Evolutionary conservation across 768 basidiomycete genomes (phyloP), one percentile per base, ranked within the genome.

Genomic region (Podaxis pistillaris): DNA sequence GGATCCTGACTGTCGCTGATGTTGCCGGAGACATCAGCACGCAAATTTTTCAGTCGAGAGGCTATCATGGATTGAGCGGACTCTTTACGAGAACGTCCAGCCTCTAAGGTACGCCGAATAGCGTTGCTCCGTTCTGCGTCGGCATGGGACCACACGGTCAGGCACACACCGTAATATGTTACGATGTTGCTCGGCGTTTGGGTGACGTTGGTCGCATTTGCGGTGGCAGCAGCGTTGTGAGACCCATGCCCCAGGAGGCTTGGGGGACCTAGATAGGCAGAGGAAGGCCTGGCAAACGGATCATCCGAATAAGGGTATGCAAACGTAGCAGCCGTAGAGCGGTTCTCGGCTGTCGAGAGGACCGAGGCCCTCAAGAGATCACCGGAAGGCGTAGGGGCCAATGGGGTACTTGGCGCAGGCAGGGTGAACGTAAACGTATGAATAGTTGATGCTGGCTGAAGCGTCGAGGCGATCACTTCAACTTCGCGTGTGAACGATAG

Each of bases 141-240:
- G 19, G 94, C 94, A 69, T 96, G 94, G 3, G 92, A 94, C 94
- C 94, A 98, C 1, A 97, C 93, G 1, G 94, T 94, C 63, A 98
- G 81, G 67, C 93, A 94, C 40, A 96, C 94, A 52, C 94, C 94
- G 70, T 97, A 86, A 72, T 93, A 96, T 8, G 90, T 87, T 64
- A 93, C 73, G 26, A 80, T 86, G 68, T 76, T 82, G 64, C 76
- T 70, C 51, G 71, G 65, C 11, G 76, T 66, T 60, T 72, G 67
- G 58, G 66, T 73, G 30, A 77, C 68, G 44, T 77, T 74, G 58
- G 66, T 71, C 38, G 76, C 60, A 44, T 74, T 75, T 9, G 71
- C 68, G 9, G 72, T 70, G 63, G 76, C 68, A 60, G 76, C 62
- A 49, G 72, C 65, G 51, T 69, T 69, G 65, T 78, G 78, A 30